phyloP scores from a whole-genome alignment of 805 yeast species.

The Suhomyces faveliae region DNA sequence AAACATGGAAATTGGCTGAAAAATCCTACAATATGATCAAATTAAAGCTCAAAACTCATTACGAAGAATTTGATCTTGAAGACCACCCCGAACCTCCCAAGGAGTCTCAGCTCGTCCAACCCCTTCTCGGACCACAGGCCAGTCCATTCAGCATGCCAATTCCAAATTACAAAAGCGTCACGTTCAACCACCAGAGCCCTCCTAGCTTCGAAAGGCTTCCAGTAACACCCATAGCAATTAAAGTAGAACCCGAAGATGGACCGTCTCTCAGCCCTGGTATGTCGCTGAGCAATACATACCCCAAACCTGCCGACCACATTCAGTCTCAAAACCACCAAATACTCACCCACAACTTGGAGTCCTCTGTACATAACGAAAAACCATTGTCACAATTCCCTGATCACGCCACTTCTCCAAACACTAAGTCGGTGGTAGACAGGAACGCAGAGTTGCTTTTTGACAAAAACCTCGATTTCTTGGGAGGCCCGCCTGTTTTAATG shows the following conservation, averaged over 20 bases:
- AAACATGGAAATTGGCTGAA: conserved; percentile 48
- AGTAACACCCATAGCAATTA: not conserved
- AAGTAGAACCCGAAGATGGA: not conserved
- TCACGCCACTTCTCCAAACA: not conserved
- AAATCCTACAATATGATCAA: conserved; percentile 44
- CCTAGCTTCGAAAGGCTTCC: not conserved
- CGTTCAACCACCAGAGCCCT: not conserved
- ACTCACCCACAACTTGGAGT: not conserved
- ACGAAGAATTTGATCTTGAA: not conserved
- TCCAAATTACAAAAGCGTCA: not conserved
- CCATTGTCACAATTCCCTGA: not conserved
- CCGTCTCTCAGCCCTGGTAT: not conserved
- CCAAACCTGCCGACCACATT: not conserved
- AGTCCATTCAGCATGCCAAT: not conserved
- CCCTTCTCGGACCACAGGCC: not conserved
- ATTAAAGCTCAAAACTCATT: conserved; percentile 25
- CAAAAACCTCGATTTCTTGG: conserved; percentile 40
- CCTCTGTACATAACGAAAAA: not conserved
- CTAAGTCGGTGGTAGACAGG: conserved; percentile 16
- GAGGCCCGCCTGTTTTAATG: conserved; percentile 54
- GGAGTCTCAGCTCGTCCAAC: not conserved
- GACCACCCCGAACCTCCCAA: not conserved
- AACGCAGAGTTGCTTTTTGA: conserved; percentile 23
- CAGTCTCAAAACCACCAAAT: not conserved
- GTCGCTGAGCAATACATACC: not conserved